phyloP scores from a whole-genome alignment of 2,329 filamentous ascomycete species.

The Paecilomyces formosus region DNA sequence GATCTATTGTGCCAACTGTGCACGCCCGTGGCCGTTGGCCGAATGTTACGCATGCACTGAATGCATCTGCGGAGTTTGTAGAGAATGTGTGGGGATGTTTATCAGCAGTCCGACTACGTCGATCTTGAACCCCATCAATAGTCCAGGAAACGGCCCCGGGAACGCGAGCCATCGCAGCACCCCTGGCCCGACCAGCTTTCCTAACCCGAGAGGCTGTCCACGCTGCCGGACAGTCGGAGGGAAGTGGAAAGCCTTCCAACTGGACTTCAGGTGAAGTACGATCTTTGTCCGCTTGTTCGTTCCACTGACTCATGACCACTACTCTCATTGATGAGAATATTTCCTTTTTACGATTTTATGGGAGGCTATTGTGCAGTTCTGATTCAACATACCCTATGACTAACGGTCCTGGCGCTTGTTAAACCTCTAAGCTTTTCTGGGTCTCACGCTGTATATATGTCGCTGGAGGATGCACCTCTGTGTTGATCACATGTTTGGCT shows the following conservation, averaged over 20 bases:
- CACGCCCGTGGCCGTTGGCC: slow-evolving; percentile 65
- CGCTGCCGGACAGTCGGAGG: slow-evolving; percentile 38
- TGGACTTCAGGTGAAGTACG: slow-evolving; percentile 36
- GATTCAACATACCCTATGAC: not conserved
- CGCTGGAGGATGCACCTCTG: not conserved
- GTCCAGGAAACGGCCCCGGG: slow-evolving; percentile 19
- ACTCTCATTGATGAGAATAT: not conserved
- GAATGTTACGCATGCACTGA: slow-evolving; percentile 92
- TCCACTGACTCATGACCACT: not conserved
- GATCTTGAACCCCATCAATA: slow-evolving; percentile 28
- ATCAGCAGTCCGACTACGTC: slow-evolving; percentile 34
- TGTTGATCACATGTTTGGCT: not conserved
- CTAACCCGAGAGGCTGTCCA: slow-evolving; percentile 36
- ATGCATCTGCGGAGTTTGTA: slow-evolving; percentile 89
- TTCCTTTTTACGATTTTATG: not conserved
- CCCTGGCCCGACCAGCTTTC: slow-evolving; percentile 29
- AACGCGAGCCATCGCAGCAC: slow-evolving; percentile 14
- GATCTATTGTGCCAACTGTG: slow-evolving; percentile 88
- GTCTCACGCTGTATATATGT: not conserved
- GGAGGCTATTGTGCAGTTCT: not conserved
- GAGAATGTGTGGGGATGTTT: slow-evolving; percentile 62
- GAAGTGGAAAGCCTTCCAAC: slow-evolving; percentile 42
- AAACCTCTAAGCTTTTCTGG: not conserved
- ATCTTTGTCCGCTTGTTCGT: slow-evolving; percentile 4
- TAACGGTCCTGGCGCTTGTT: not conserved